Percentiles rank a stretch among this genome's conserved stretches.
These are phyloP conservation scores for Pleurotus citrinopileatus DNA, from an alignment of 768 basidiomycete genomes.

Conservation along the genomic window DNA sequence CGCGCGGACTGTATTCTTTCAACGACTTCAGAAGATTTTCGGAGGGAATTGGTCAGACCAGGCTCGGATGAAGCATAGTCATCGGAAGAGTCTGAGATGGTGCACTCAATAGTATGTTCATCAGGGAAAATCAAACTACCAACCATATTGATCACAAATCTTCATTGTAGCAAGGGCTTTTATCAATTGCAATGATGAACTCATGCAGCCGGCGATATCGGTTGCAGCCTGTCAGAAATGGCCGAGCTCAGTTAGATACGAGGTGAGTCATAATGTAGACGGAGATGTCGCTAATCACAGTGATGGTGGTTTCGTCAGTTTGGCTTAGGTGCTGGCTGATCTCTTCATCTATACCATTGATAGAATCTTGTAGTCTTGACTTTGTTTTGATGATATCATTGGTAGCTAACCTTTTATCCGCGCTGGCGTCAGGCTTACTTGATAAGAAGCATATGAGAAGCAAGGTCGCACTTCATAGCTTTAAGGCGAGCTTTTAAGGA, in stretches of 20 bases:
- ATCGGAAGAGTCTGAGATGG: no score
- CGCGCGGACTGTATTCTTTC: not conserved
- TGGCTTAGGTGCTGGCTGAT: constrained; percentile 20
- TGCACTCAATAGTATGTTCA: not conserved
- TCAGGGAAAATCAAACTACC: not conserved
- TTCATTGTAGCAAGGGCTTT: not conserved
- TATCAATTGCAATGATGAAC: not conserved
- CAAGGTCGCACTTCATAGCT: constrained; percentile 25
- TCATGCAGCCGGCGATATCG: not conserved
- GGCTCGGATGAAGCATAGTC: no score
- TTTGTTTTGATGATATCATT: constrained; percentile 21
- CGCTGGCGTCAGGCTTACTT: not conserved
- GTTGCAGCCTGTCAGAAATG: not conserved
- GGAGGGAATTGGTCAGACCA: not conserved
- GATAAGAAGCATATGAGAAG: not conserved
- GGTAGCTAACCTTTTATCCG: constrained; percentile 13
- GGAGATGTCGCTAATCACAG: not conserved
- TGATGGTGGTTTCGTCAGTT: constrained; percentile 21
- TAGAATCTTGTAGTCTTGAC: constrained; percentile 21
- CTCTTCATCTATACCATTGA: constrained; percentile 19
- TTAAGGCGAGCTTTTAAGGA: constrained; percentile 25
- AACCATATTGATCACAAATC: not conserved
- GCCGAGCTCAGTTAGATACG: no score
- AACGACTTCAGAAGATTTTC: not conserved
- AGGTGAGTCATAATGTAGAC: not conserved